Conservation (phyloP, 1,284 basidiomycete species). For the Blastosporella zonata region DNA sequence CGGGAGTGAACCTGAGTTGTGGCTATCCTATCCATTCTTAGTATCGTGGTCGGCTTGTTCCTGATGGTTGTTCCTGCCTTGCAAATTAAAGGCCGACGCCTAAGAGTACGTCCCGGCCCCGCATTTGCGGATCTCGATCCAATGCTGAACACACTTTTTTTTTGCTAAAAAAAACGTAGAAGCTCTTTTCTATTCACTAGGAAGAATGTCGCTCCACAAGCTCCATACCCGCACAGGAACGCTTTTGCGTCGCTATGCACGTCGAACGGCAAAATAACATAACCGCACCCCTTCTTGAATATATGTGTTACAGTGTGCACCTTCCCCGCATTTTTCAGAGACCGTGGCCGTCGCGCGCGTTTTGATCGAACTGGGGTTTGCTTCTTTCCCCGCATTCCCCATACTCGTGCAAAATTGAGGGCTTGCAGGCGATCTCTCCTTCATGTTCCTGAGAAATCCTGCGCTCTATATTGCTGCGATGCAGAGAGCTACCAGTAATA, state of each 20-base stretch:
- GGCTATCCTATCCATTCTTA: no score
- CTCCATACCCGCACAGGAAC: neutral
- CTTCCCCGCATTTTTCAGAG: neutral
- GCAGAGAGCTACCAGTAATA: no score
- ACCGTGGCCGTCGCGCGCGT: neutral
- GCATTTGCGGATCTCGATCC: no score
- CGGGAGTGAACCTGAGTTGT: neutral
- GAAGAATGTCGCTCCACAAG: neutral
- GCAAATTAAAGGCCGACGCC: constrained; percentile 43
- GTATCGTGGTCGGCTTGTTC: constrained; percentile 50
- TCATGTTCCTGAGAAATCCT: no score
- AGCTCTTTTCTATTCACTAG: constrained; percentile 11
- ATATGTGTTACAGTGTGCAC: neutral
- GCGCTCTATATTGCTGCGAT: no score
- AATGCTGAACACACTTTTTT: neutral
- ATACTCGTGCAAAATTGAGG: no score
- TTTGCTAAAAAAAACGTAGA: neutral
- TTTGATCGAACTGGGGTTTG: neutral
- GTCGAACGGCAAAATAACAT: neutral
- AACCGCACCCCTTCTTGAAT: neutral
- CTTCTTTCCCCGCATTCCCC: neutral
- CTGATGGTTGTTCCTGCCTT: constrained; percentile 49
- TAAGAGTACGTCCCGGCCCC: constrained; percentile 35
- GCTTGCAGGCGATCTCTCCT: no score
- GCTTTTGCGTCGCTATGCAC: neutral